These are phyloP conservation scores for Mitragyna speciosa DNA, from an alignment of 257 asterid species.

Conservation along the genomic window DNA sequence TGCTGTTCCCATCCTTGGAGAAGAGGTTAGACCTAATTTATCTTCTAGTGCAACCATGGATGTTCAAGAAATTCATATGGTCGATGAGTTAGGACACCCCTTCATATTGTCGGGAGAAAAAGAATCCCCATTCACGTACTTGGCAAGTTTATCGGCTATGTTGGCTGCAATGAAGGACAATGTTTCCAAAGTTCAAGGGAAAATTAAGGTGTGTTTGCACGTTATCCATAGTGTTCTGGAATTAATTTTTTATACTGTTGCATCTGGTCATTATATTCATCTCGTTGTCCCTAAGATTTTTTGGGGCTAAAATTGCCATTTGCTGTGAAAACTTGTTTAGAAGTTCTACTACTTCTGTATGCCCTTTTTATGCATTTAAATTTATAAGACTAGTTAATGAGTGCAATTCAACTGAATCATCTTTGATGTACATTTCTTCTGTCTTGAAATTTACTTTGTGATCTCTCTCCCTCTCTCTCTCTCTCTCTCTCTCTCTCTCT, in stretches of 20 bases:
- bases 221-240: neutral
- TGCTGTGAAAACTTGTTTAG: neutral
- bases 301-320: neutral
- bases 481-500: neutral
- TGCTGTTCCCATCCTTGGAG: constrained; percentile 5
- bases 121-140: constrained; percentile 78
- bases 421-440: neutral
- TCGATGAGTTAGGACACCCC: constrained; percentile 49
- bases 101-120: constrained; percentile 48
- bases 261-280: neutral
- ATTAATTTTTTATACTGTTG: constrained; percentile 1
- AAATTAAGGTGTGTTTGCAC: constrained; percentile 60
- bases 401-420: neutral
- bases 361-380: neutral
- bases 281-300: neutral
- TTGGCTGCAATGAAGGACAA: constrained; percentile 41
- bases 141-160: constrained; percentile 79
- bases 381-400: neutral
- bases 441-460: neutral
- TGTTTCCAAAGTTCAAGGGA: constrained; percentile 56
- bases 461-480: neutral
- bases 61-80: constrained; percentile 44
- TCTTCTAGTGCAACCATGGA: constrained; percentile 34
- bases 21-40: constrained; percentile 20
- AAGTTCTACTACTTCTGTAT: neutral